Percentiles rank a stretch among this genome's conserved stretches.
These are phyloP conservation scores for Phytophthora megakarya DNA, from an alignment of 352 stramenopile species.

Conservation along the genomic window DNA sequence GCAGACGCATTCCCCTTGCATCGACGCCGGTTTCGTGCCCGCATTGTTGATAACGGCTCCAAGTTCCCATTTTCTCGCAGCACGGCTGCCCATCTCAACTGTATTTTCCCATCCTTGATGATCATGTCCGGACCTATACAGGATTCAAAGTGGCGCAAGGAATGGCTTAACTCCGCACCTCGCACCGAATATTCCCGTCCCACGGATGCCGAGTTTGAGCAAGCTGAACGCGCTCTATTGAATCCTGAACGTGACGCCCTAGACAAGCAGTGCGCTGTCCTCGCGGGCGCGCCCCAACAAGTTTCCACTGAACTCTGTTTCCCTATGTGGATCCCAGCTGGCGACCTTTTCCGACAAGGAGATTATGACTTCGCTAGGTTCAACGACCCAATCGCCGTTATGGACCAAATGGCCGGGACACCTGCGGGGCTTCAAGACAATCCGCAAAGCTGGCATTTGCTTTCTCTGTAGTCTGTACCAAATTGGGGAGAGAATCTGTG, in stretches of 20 bases:
- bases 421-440: conserved; percentile 13
- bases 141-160: conserved; percentile 1
- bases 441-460: conserved; percentile 18
- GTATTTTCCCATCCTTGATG: neutral
- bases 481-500: conserved; percentile 2
- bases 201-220: conserved; percentile 10
- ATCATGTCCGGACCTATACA: neutral
- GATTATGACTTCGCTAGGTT: conserved; percentile 25
- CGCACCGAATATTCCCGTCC: neutral
- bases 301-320: conserved; percentile 9
- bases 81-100: too few relatives aligned
- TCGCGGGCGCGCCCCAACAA: conserved; percentile 3
- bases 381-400: neutral
- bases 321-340: conserved; percentile 20
- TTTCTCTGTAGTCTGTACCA: conserved; percentile 22
- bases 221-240: conserved; percentile 9
- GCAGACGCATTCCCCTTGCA: neutral
- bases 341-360: conserved; percentile 18
- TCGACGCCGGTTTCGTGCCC: too few relatives aligned
- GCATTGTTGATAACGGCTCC: too few relatives aligned
- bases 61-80: too few relatives aligned
- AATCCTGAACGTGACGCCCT: neutral
- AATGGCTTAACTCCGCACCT: neutral
- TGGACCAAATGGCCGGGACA: neutral
- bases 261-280: conserved; percentile 8